Conservation (phyloP, 169 alveolate species). For the Cyclospora cayetanensis region DNA sequence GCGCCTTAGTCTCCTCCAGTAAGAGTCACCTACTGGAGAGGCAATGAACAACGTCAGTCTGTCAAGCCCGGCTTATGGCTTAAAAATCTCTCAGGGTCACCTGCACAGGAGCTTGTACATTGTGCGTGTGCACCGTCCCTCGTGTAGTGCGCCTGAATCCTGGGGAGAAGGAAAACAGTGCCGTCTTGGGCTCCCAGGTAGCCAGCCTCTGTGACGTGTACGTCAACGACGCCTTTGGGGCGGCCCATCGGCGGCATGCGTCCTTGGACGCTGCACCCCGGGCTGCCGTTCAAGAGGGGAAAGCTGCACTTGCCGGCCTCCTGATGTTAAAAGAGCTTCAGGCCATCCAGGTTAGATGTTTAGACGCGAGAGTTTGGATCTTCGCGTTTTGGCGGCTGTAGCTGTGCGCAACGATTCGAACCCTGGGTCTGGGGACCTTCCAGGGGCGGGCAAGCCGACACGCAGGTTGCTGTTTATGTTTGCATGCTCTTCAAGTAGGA, state of each 20-base stretch:
- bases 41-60: too few species aligned
- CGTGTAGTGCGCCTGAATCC: slow-evolving; percentile 35
- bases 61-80: too few species aligned
- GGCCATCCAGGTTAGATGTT: slow-evolving; percentile 36
- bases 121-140: too few species aligned
- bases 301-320: slow-evolving; percentile 94
- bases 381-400: not conserved
- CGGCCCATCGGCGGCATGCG: slow-evolving; percentile 98
- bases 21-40: too few species aligned
- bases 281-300: not conserved
- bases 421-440: too few species aligned
- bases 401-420: too few species aligned
- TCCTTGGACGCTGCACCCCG: slow-evolving; percentile 94
- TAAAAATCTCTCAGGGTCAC: too few species aligned
- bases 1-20: too few species aligned
- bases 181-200: slow-evolving; percentile 39
- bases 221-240: slow-evolving; percentile 99
- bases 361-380: not conserved
- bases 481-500: too few species aligned
- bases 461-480: too few species aligned
- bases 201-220: slow-evolving; percentile 93
- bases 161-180: slow-evolving; percentile 66
- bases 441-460: too few species aligned
- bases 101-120: too few species aligned
- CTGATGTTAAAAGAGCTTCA: slow-evolving; percentile 95